A percentile compares a stretch with the other conserved stretches of the same genome.
phyloP scores from a whole-genome alignment of 2,329 filamentous ascomycete species.

The Monosporascus ibericus region DNA sequence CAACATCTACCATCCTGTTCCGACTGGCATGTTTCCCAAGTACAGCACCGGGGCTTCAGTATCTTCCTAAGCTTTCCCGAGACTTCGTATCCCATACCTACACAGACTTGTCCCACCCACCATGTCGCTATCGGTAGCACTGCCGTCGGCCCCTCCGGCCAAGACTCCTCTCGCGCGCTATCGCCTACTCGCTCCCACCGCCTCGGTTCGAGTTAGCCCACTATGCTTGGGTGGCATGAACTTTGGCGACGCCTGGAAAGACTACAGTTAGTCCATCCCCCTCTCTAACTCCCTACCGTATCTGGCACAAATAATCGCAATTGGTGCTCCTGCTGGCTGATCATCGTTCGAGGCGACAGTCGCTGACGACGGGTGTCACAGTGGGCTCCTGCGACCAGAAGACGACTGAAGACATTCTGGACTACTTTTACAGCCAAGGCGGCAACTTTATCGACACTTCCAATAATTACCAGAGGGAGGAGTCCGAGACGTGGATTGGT shows the following conservation, averaged over 20 bases:
- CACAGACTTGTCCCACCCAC: too few relatives aligned
- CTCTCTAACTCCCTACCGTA: too few relatives aligned
- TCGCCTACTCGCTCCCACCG: constrained; percentile 43
- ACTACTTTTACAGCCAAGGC: constrained; percentile 48
- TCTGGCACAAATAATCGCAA: too few relatives aligned
- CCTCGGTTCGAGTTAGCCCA: constrained; percentile 46
- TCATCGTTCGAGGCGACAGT: too few relatives aligned
- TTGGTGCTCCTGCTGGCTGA: too few relatives aligned
- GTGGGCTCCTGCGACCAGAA: constrained; percentile 51
- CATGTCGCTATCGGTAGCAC: too few relatives aligned
- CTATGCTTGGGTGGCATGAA: constrained; percentile 49
- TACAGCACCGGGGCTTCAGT: too few relatives aligned
- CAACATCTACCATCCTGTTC: too few relatives aligned
- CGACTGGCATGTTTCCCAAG: too few relatives aligned
- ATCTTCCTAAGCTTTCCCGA: too few relatives aligned
- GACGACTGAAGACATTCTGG: constrained; percentile 48
- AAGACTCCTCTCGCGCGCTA: constrained; percentile 46
- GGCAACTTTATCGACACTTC: constrained; percentile 66
- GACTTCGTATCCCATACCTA: too few relatives aligned
- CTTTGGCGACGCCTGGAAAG: constrained; percentile 40
- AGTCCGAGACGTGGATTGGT: constrained; percentile 52
- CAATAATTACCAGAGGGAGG: constrained; percentile 51
- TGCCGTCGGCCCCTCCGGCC: constrained; percentile 27
- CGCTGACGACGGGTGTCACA: too few relatives aligned
- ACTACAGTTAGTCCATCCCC: constrained; percentile 11